phyloP scores from a whole-genome alignment of 1,284 basidiomycete species.

The Ganoderma multipileum region DNA sequence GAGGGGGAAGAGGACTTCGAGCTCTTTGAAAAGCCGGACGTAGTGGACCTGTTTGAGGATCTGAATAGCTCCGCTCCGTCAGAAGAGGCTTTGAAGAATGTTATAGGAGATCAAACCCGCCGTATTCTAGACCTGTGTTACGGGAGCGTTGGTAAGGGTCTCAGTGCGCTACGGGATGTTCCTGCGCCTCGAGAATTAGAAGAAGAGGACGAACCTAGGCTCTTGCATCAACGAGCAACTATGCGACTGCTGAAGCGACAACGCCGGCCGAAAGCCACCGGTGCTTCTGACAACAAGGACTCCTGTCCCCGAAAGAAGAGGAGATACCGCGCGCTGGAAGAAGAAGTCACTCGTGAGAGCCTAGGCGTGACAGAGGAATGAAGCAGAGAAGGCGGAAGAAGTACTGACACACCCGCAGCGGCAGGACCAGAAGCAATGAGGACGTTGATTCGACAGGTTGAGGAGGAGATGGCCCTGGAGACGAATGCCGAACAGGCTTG shows the following conservation, averaged over 20 bases:
- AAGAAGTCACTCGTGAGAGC: not conserved
- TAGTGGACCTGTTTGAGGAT: not conserved
- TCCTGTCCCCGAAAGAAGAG: not conserved
- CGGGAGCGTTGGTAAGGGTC: too few relatives aligned
- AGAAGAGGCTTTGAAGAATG: not conserved
- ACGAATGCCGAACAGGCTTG: not conserved
- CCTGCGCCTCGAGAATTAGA: not conserved
- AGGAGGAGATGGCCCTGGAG: not conserved
- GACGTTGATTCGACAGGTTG: not conserved
- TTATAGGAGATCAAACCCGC: not conserved
- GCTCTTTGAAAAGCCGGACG: not conserved
- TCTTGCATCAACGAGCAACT: not conserved
- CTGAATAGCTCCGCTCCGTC: not conserved
- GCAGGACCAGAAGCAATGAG: too few relatives aligned
- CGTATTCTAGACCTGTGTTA: not conserved
- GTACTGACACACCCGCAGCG: too few relatives aligned
- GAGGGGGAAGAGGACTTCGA: not conserved
- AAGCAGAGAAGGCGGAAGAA: too few relatives aligned
- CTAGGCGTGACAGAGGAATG: not conserved
- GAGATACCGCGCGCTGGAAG: not conserved
- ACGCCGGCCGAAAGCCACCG: not conserved
- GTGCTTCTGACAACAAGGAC: too few relatives aligned
- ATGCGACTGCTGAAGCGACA: not conserved
- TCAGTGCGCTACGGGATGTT: too few relatives aligned
- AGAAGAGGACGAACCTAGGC: not conserved